phyloP scores from a whole-genome alignment of 306 rosid species.

The Calophaca sinica region DNA sequence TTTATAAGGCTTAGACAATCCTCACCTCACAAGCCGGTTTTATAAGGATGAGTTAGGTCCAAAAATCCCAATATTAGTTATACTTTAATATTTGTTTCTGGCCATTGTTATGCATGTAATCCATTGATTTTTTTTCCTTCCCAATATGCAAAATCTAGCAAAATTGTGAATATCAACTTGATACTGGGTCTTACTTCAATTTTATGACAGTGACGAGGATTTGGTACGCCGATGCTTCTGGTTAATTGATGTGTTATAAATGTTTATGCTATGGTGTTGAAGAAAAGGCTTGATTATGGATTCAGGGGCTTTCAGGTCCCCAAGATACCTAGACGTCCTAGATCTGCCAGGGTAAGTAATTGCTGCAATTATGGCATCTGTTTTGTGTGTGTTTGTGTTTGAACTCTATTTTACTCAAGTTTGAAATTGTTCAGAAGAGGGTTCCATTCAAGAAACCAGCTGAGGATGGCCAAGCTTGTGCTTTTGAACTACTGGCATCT shows the following conservation, averaged over 20 bases:
- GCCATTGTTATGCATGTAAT: constrained; percentile 31
- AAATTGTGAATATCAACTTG: constrained; percentile 38
- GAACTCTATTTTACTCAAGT: constrained; percentile 37
- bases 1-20: too few species aligned
- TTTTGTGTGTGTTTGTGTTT: constrained; percentile 10
- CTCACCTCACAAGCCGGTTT: too few species aligned
- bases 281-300: constrained; percentile 73
- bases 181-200: constrained; percentile 28
- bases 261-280: constrained; percentile 84
- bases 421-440: constrained; percentile 71
- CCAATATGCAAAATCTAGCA: neutral
- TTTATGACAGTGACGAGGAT: constrained; percentile 59
- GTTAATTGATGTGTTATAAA: constrained; percentile 62
- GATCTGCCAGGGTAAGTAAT: constrained; percentile 86
- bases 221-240: constrained; percentile 44
- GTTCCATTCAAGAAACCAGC: constrained; percentile 57
- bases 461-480: constrained; percentile 64
- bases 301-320: constrained; percentile 72
- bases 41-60: too few species aligned
- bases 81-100: neutral
- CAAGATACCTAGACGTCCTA: constrained; percentile 75
- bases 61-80: constrained; percentile 12
- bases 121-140: constrained; percentile 1
- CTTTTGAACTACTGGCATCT: constrained; percentile 86
- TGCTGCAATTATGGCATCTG: constrained; percentile 15